phyloP scores from a whole-genome alignment of 2,329 filamentous ascomycete species.

The Epichloe bromicola region DNA sequence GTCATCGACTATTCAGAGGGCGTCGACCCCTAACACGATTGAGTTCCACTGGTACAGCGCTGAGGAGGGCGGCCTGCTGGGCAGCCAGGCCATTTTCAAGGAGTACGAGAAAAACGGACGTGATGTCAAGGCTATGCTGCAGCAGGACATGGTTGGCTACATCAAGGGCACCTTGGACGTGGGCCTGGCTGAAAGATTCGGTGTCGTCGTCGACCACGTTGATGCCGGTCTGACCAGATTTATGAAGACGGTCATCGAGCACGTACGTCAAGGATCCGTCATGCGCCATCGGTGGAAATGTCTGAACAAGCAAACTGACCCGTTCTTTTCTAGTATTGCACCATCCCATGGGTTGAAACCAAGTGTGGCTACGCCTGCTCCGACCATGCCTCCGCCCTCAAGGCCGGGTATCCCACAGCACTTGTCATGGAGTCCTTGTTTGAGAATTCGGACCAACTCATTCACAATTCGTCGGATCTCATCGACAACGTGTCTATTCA shows the following conservation, averaged over 20 bases:
- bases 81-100: slow-evolving; percentile 80
- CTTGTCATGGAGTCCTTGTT: slow-evolving; percentile 68
- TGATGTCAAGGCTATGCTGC: slow-evolving; percentile 89
- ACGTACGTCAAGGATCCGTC: slow-evolving; percentile 11
- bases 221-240: slow-evolving; percentile 72
- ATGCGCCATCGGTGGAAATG: background rate
- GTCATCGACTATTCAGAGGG: slow-evolving; percentile 56
- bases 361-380: slow-evolving; percentile 81
- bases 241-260: slow-evolving; percentile 76
- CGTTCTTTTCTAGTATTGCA: slow-evolving; percentile 53
- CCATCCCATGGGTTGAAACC: slow-evolving; percentile 74
- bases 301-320: slow-evolving; percentile 1
- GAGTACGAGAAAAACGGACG: slow-evolving; percentile 60
- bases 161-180: slow-evolving; percentile 71
- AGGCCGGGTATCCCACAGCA: slow-evolving; percentile 61
- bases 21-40: slow-evolving; percentile 71
- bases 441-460: slow-evolving; percentile 51
- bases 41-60: slow-evolving; percentile 97
- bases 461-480: slow-evolving; percentile 56
- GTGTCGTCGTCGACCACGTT: slow-evolving; percentile 87
- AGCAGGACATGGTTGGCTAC: slow-evolving; percentile 96
- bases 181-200: slow-evolving; percentile 72
- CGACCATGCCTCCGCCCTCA: slow-evolving; percentile 60
- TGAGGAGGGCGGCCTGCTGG: slow-evolving; percentile 77
- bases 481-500: slow-evolving; percentile 67